Base-by-base conservation (phyloP, 345 rosid genomes). In the Leavenworthia alabamica region DNA sequence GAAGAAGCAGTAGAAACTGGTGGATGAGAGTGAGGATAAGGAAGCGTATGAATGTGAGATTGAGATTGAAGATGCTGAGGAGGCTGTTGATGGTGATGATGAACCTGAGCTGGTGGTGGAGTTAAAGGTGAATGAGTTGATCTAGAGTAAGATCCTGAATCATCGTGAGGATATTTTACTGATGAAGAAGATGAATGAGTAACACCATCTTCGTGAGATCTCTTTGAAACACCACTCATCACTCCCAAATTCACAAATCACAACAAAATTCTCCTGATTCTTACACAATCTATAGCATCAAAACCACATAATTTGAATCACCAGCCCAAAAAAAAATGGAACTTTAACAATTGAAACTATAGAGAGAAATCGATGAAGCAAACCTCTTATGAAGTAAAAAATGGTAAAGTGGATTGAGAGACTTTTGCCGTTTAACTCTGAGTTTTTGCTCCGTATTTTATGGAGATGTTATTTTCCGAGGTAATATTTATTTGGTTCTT, bases 161-260 rank as follows among this genome's bases (percentile, higher is more conserved):
- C 99, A 4, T 93, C 99, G 31, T 84, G 88, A 4, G 85, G 78
- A 63, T 81, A 88, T 61, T 90, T 90, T 1, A 77, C 75, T 33
- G 94, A 74, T 39, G 91, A 76, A 61, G 89, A 77, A 67, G 98
- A 74, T 60, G 79, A 77, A 64, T 79, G 84, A 65, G 76, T 78
- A 62, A 77, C 80, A 60, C 78, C 86, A 40, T 89, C 97, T 60
- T 93, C 97, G 14, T 83, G 94, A 66, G 88, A 68, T 82, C 96
- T 80, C 78, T 89, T 93, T 1, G 96, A 89, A 64, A 75, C 77
- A 64, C 84, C 81, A 62, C 92, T 88, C 96, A 88, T 88, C 57
- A 57, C 75, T 71, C 55, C 11, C 16, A 19, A 47, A 52, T 26
- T 24, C 10, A 32, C 22, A 41, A 28, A 48, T n/a, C 42, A 16